Base-by-base conservation (phyloP, 2,329 filamentous ascomycete genomes). In the Cercospora sesami region DNA sequence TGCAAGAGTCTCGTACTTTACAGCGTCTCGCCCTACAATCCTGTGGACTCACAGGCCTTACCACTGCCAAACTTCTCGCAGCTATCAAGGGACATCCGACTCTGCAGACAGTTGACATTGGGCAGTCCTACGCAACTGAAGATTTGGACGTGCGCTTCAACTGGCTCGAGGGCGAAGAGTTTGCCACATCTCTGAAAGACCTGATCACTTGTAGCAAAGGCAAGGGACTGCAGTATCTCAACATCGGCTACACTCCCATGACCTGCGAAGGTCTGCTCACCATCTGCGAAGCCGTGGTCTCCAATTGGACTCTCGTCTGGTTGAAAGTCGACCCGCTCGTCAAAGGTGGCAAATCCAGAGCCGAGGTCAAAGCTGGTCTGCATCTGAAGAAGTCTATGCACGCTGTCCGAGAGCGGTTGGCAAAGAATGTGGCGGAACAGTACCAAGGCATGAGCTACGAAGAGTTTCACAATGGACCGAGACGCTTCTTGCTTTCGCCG, bases 81-180 rank as follows among this genome's bases (percentile, higher is more conserved):
- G 78, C 80, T 23, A 69, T 83, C 64, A 69, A 71, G 18, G 69
- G 73, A 18, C 78, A 83, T 71, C 73, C 79, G 8, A 69, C 72
- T 33, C 74, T 85, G 21, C 76, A 75, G 12, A 75, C 75, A 21
- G 71, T 85, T 10, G 82, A 84, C 68, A 67, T 85, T 4, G 81
- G 82, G 16, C 83, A 85, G 72, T 80, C 79, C 21, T 84, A 80
- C 72, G 79, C 80, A n/a, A 85, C 83, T 10, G 72, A 80, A 31
- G 83, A 85, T 67, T 79, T 83, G 1, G 76, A 76, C 31, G 79
- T 80, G 72, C 81, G 81, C 30, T 85, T 82, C 76, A 85, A 85
- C 68, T 85, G 79, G 74, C 76, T 85, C 51, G 79, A 81, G 30
- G 55, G 55, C 23, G 81, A 83, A 66, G 75, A 51, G 5, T 75